Evolutionary conservation across 768 basidiomycete species (phyloP), one percentile per base, ranked within the genome.

Genomic region (Lactifluus subvellereus): DNA sequence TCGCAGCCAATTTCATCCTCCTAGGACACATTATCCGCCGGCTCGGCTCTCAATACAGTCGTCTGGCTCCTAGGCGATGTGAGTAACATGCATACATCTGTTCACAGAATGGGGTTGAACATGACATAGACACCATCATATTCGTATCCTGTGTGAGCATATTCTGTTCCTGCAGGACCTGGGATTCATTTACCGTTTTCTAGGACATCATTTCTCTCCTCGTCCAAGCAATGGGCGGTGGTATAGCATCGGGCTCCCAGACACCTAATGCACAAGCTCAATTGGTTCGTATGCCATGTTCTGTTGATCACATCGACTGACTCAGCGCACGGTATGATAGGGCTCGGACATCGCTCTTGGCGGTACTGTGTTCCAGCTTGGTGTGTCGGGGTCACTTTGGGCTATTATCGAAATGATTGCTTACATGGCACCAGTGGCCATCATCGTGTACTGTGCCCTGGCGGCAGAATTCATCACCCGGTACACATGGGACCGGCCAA

Each of bases 1-100:
- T 67, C 30, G 67, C 64, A 9, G 67, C 67, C 11, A 66, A 67
- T 49, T 67, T 67, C 27, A 38, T 67, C 27, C 43, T 67, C 4
- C 33, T 67, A 2, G 67, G 67, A 13, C 65, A 58, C 35, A 60
- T 66, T 37, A 66, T 67, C 22, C 47, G 50, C 11, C 48, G 57
- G 14, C 56, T 67, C 6, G 64, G 66, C 16, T 40, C 50, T 5
- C 65, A 61, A 51, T 66, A 62, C 43, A 66, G 66, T 30, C 60
- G 67, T n/a, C 57, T 67, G 33, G 57, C 48, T 27, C 56, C 67
- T 18, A 54, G 49, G 13, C 51, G 60, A 51, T 66, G 65, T 66
- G 48, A 38, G 64, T 66, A 16, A 1, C 43, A 43, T 35, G 20
- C 20, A 4, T 37, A 8, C 2, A 37, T 42, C 22, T 51, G 13